Evolutionary conservation across 371 early-diverging fungal genomes (phyloP).

Genomic region (Batkoa obscura): DNA sequence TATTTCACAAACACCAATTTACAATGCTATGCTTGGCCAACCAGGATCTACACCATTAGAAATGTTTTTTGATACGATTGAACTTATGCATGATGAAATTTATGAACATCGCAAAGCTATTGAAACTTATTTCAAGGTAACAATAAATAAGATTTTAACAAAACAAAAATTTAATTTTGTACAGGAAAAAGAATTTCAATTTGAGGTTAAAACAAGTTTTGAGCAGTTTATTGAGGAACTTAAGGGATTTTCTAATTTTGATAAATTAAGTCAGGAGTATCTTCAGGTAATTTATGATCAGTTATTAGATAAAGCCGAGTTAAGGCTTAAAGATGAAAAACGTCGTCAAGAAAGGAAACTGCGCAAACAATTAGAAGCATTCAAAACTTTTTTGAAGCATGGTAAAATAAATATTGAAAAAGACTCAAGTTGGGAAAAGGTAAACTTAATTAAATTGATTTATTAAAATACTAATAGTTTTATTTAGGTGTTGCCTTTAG

Average conservation of each 20-base stretch:
- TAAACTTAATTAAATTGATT: conserved; percentile 8
- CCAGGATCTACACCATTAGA: conserved; percentile 75
- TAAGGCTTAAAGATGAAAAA: conserved; percentile 46
- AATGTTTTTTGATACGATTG: conserved; percentile 75
- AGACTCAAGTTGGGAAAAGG: conserved; percentile 46
- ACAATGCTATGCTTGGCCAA: conserved; percentile 49
- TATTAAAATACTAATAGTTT: conserved; percentile 5
- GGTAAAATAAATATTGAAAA: conserved; percentile 32
- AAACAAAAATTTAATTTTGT: no score
- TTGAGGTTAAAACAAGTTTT: conserved; percentile 27
- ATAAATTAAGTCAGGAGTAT: conserved; percentile 13
- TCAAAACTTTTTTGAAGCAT: conserved; percentile 45
- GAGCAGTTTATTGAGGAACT: conserved; percentile 19
- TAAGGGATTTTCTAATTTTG: conserved; percentile 13
- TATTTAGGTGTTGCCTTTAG: conserved; percentile 20
- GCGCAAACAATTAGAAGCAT: conserved; percentile 48
- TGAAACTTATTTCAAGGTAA: conserved; percentile 28
- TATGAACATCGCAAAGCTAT: conserved; percentile 48
- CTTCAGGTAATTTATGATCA: conserved; percentile 26
- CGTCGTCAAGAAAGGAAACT: conserved; percentile 43
- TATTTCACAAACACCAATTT: conserved; percentile 49
- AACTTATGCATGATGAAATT: conserved; percentile 53
- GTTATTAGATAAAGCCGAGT: conserved; percentile 34
- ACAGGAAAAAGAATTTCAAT: conserved; percentile 22
- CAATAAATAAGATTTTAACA: not conserved